A percentile compares a stretch with the other conserved stretches of the same genome.
phyloP scores from a whole-genome alignment of 1,139 yeast genomes.

The Zygoascus hellenicus region DNA sequence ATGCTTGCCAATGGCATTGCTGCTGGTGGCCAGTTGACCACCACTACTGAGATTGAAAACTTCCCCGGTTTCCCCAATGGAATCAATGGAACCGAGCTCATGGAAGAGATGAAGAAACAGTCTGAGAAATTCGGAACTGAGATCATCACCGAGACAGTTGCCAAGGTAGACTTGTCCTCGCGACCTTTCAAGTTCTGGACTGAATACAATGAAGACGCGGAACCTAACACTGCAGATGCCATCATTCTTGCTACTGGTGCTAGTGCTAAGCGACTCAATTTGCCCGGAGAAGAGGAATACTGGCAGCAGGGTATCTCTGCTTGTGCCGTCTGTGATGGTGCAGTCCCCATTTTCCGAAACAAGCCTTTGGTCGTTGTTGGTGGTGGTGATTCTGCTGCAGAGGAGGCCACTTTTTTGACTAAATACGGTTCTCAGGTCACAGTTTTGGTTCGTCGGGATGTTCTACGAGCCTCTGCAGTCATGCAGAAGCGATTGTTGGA shows the following conservation, averaged over 20 bases:
- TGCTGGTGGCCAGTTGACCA: constrained; percentile 97
- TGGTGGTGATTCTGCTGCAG: constrained; percentile 99
- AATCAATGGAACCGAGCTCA: constrained; percentile 77
- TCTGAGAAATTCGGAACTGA: constrained; percentile 84
- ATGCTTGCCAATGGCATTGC: constrained; percentile 96
- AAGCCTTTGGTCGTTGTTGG: constrained; percentile 96
- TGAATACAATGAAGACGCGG: constrained; percentile 76
- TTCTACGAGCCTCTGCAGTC: constrained; percentile 86
- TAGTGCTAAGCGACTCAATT: constrained; percentile 84
- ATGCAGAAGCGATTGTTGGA: constrained; percentile 88
- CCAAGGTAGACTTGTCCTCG: constrained; percentile 79
- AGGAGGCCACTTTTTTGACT: constrained; percentile 93
- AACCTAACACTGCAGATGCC: constrained; percentile 88
- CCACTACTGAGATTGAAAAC: constrained; percentile 91
- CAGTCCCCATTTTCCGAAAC: constrained; percentile 96
- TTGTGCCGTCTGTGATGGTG: constrained; percentile 99
- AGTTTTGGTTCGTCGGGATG: constrained; percentile 89
- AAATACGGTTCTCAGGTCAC: constrained; percentile 95
- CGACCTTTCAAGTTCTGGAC: constrained; percentile 97
- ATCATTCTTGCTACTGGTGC: constrained; percentile 96
- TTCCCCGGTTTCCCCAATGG: constrained; percentile 98
- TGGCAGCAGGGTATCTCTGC: constrained; percentile 99
- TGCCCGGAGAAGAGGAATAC: constrained; percentile 95
- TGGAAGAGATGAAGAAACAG: constrained; percentile 92
- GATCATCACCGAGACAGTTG: constrained; percentile 86